Evolutionary conservation across 2,329 filamentous ascomycete species (phyloP).

Genomic region (Harringtonia aguacate): DNA sequence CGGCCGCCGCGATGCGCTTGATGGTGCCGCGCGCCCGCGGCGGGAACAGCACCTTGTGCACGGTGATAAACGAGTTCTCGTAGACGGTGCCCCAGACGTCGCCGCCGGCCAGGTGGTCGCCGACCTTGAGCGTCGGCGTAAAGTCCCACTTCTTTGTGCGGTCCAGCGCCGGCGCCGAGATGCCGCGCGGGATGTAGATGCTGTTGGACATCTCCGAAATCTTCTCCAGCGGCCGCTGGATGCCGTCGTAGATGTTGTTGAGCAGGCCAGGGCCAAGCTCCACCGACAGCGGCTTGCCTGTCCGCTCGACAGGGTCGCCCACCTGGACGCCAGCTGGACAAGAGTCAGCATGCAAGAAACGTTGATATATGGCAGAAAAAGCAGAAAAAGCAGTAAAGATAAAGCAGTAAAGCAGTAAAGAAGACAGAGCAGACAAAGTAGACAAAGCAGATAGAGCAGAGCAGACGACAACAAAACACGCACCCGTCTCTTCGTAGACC

Average conservation of each 20-base stretch:
- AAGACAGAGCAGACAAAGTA: too few species aligned
- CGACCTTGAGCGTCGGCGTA: constrained; percentile 81
- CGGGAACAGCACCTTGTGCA: constrained; percentile 87
- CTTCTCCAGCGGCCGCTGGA: constrained; percentile 83
- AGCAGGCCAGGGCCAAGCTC: constrained; percentile 94
- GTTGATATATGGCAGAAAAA: background rate
- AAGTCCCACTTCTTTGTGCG: constrained; percentile 95
- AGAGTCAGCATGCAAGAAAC: background rate
- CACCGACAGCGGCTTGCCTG: constrained; percentile 92
- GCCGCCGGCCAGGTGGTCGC: constrained; percentile 92
- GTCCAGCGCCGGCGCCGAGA: constrained; percentile 77
- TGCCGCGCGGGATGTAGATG: constrained; percentile 97
- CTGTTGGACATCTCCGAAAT: constrained; percentile 70
- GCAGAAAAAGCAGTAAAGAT: background rate
- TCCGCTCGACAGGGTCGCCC: constrained; percentile 82
- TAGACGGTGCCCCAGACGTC: constrained; percentile 92
- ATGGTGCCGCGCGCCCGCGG: constrained; percentile 86
- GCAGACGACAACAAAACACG: too few species aligned
- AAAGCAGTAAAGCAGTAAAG: too few species aligned
- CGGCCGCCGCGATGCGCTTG: constrained; percentile 79
- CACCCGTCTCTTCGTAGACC: constrained; percentile 98
- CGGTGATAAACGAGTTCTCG: constrained; percentile 89
- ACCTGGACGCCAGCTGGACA: constrained; percentile 78
- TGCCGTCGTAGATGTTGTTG: constrained; percentile 99
- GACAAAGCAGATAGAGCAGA: too few species aligned